Conservation (phyloP, 108 stramenopile species). For the Discostella stelligeroides region DNA sequence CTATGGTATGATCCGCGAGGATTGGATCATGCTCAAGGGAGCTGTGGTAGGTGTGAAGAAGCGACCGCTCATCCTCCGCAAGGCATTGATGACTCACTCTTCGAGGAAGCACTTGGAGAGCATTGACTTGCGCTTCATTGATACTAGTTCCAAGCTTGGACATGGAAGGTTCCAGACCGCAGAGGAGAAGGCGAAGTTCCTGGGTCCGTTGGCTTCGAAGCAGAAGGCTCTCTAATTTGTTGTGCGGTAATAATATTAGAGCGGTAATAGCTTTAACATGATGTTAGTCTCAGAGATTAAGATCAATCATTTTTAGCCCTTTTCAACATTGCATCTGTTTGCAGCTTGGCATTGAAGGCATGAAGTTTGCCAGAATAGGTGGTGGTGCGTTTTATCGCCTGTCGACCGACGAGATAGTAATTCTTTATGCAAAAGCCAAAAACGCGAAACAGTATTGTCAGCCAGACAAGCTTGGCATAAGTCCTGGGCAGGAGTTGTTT, state of each 20-base stretch:
- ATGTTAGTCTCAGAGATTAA: too few relatives aligned
- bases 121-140: conserved; percentile 99
- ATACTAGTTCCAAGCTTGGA: conserved; percentile 99
- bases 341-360: conserved; percentile 84
- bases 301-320: conserved; percentile 20
- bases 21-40: conserved; percentile 99
- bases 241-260: not conserved
- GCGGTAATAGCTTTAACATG: too few relatives aligned
- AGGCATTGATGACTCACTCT: conserved; percentile 94
- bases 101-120: conserved; percentile 94
- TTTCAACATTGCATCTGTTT: conserved; percentile 71
- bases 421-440: conserved; percentile 88
- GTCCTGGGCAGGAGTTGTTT: conserved; percentile 62
- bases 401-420: conserved; percentile 83
- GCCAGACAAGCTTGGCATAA: conserved; percentile 85
- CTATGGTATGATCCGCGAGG: conserved; percentile 96
- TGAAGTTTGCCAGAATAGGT: conserved; percentile 86
- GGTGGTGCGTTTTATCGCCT: conserved; percentile 83
- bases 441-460: conserved; percentile 74
- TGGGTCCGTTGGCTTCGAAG: conserved; percentile 97
- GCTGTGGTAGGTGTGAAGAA: conserved; percentile 98
- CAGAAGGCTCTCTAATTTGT: conserved; percentile 48
- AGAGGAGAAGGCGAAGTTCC: conserved; percentile 98
- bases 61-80: conserved; percentile 96
- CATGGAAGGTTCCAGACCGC: conserved; percentile 99